Evolutionary conservation across 306 rosid genomes (phyloP).

Genomic region (Begonia peltatifolia): DNA sequence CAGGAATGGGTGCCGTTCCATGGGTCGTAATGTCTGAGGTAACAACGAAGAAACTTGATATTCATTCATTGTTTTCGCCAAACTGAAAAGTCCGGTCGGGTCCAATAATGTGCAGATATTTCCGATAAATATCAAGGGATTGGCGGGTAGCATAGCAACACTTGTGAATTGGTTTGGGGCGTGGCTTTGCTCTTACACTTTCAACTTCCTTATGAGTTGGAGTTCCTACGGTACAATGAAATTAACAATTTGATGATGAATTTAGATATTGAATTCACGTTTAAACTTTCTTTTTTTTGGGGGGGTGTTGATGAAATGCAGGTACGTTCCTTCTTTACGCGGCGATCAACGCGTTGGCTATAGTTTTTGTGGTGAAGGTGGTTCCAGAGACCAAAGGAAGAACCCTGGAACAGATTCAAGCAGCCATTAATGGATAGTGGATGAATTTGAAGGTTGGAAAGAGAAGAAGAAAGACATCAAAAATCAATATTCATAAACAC

Average conservation of each 20-base stretch:
- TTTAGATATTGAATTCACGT: not conserved
- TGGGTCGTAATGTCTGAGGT: conserved; percentile 98
- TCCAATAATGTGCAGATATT: conserved; percentile 33
- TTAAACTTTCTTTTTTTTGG: not conserved
- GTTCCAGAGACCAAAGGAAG: conserved; percentile 94
- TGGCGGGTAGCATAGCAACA: conserved; percentile 67
- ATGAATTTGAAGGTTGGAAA: no score
- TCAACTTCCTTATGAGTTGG: conserved; percentile 70
- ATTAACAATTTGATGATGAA: not conserved
- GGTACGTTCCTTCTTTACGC: conserved; percentile 64
- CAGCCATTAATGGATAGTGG: conserved; percentile 21
- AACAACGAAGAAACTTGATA: conserved; percentile 4
- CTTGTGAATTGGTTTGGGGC: conserved; percentile 73
- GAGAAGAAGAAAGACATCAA: no score
- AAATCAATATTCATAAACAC: no score
- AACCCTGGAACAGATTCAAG: conserved; percentile 83
- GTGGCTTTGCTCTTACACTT: conserved; percentile 69
- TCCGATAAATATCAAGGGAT: conserved; percentile 72
- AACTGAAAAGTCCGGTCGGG: no score
- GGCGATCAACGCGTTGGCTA: conserved; percentile 44
- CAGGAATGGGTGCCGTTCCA: conserved; percentile 77
- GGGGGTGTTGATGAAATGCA: conserved; percentile 12
- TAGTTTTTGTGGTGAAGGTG: conserved; percentile 52
- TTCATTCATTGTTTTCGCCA: not conserved
- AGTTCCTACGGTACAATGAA: conserved; percentile 43